A percentile compares a stretch with the other conserved stretches of the same genome.
Evolutionary conservation across 192 early-diverging fungal genomes (phyloP).

Genomic region (Coemansia sp.): DNA sequence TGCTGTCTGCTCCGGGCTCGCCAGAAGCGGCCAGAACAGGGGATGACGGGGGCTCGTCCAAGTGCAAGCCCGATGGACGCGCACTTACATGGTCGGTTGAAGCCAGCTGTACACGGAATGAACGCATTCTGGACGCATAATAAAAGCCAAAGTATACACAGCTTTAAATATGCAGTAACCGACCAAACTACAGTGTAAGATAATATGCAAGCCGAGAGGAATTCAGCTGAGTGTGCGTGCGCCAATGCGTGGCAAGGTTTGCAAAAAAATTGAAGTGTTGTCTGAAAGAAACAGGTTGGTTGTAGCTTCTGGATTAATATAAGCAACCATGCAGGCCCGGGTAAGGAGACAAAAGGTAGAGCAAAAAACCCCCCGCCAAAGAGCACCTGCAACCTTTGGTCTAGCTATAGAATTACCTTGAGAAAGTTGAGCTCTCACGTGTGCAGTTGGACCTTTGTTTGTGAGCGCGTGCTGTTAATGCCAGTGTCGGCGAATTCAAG

Average conservation of each 20-base stretch:
- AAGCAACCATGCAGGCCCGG: neutral
- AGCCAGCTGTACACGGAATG: conserved; percentile 53
- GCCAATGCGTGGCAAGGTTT: neutral
- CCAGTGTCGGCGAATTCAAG: neutral
- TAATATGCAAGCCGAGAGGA: conserved; percentile 4
- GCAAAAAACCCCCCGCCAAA: neutral
- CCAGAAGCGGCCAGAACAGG: neutral
- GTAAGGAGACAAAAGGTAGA: neutral
- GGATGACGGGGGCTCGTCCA: conserved; percentile 10
- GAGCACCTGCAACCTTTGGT: neutral
- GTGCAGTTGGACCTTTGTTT: neutral
- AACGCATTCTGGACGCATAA: conserved; percentile 49
- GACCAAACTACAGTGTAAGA: neutral
- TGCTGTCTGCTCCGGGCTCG: neutral
- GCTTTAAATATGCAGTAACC: neutral
- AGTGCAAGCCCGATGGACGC: conserved; percentile 12
- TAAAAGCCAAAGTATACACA: conserved; percentile 4
- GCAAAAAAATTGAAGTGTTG: neutral
- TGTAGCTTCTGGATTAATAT: neutral
- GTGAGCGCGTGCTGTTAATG: neutral
- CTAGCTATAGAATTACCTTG: neutral
- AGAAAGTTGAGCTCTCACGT: neutral
- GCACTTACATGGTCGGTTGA: conserved; percentile 39
- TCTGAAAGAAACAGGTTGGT: neutral
- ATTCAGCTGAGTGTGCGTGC: neutral